Conservation (phyloP, 306 rosid species). For the Corylus americana region DNA sequence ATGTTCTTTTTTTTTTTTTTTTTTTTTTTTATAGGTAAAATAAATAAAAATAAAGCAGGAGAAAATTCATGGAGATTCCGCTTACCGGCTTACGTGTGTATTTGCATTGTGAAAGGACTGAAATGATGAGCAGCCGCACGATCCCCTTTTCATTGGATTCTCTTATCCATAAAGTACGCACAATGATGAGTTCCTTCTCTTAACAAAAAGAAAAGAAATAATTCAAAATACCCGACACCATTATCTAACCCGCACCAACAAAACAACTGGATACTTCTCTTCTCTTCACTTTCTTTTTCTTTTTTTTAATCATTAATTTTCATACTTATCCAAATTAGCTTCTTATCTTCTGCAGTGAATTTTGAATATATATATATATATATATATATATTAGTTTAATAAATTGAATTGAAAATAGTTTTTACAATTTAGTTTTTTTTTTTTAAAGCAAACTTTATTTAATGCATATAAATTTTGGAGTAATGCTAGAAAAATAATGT, state of each 20-base stretch:
- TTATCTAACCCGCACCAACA: background rate
- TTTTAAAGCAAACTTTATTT: too few relatives aligned
- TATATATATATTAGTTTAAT: too few relatives aligned
- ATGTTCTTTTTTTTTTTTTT: too few relatives aligned
- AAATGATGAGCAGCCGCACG: constrained; percentile 31
- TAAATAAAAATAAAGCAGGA: background rate
- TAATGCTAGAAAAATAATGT: too few relatives aligned
- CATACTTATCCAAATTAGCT: background rate
- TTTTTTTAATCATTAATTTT: background rate
- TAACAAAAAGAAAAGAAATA: background rate
- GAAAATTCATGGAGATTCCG: constrained; percentile 20
- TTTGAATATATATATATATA: too few relatives aligned
- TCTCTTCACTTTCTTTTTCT: background rate
- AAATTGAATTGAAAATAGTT: too few relatives aligned
- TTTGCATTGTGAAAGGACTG: background rate
- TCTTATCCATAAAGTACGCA: constrained; percentile 18
- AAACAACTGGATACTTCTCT: too few relatives aligned
- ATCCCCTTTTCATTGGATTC: constrained; percentile 54
- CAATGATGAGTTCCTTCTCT: background rate
- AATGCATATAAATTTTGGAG: too few relatives aligned
- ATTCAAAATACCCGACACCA: constrained; percentile 15
- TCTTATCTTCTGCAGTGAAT: too few relatives aligned
- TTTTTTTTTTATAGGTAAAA: too few relatives aligned
- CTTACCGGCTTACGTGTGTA: constrained; percentile 22
- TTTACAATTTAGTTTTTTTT: too few relatives aligned